Evolutionary conservation across 345 rosid species (phyloP).

Genomic region (Boechera stricta): DNA sequence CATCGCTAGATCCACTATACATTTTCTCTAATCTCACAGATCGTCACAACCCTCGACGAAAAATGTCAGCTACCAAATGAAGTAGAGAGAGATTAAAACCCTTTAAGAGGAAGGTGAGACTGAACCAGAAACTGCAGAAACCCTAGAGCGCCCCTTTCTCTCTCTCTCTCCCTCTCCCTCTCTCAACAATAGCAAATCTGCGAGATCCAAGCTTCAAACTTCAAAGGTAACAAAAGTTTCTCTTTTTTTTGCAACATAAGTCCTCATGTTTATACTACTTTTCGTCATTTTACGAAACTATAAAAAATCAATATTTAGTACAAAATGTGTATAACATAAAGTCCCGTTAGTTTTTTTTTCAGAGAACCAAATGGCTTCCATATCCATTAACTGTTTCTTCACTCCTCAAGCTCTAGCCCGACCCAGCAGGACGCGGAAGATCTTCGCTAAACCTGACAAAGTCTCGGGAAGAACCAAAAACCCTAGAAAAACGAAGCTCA

Average conservation of each 20-base stretch:
- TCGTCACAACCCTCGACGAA: slow-evolving; percentile 24
- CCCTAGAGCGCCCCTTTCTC: slow-evolving; percentile 39
- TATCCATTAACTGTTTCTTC: slow-evolving; percentile 52
- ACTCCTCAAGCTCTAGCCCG: slow-evolving; percentile 63
- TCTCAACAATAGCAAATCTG: too few species aligned
- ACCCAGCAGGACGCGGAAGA: slow-evolving; percentile 44
- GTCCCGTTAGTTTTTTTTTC: slow-evolving; percentile 11
- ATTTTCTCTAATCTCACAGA: slow-evolving; percentile 43
- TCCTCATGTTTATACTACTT: not conserved
- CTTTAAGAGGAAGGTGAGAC: slow-evolving; percentile 8
- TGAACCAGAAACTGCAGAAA: slow-evolving; percentile 28
- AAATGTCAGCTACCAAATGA: slow-evolving; percentile 3
- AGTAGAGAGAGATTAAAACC: slow-evolving; percentile 27
- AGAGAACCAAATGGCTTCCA: slow-evolving; percentile 46
- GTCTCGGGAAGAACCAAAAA: slow-evolving; percentile 37
- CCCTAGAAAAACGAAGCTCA: slow-evolving; percentile 34
- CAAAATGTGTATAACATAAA: not conserved
- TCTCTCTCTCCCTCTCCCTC: slow-evolving; percentile 34
- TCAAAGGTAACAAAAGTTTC: slow-evolving; percentile 35
- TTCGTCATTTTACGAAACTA: not conserved
- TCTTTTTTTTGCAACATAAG: slow-evolving; percentile 15
- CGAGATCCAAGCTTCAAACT: slow-evolving; percentile 44
- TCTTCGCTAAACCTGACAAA: slow-evolving; percentile 43
- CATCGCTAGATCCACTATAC: slow-evolving; percentile 97
- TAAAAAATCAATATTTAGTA: not conserved